These are phyloP conservation scores for Actinomucor elegans DNA, from an alignment of 371 early-diverging fungal species.

Conservation along the genomic window DNA sequence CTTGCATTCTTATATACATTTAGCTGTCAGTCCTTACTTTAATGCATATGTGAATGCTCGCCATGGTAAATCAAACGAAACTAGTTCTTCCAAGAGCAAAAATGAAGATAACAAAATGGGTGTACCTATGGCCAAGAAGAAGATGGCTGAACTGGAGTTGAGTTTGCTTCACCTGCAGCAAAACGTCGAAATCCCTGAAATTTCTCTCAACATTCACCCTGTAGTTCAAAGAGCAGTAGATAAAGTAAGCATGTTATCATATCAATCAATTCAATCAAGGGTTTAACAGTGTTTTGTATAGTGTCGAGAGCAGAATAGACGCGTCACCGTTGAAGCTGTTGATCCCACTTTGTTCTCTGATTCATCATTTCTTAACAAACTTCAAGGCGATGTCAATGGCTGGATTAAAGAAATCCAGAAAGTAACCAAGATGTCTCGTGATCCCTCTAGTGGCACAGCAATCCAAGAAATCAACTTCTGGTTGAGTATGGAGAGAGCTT, in stretches of 20 bases:
- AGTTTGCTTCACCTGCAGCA: constrained; percentile 94
- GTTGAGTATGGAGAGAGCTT: constrained; percentile 93
- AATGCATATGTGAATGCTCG: constrained; percentile 88
- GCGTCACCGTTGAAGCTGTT: constrained; percentile 75
- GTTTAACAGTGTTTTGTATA: constrained; percentile 11
- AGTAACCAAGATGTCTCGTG: constrained; percentile 93
- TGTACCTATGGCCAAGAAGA: constrained; percentile 95
- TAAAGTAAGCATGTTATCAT: constrained; percentile 41
- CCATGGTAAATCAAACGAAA: constrained; percentile 43
- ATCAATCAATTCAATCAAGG: not conserved
- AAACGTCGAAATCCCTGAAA: constrained; percentile 97
- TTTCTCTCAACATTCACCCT: constrained; percentile 84
- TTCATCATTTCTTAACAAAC: constrained; percentile 86
- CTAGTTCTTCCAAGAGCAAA: constrained; percentile 31
- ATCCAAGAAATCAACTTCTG: constrained; percentile 99
- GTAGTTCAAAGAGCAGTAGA: constrained; percentile 80
- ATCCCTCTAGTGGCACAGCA: constrained; percentile 91
- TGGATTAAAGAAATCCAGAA: constrained; percentile 99
- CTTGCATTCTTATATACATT: constrained; percentile 88
- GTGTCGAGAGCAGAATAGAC: constrained; percentile 64
- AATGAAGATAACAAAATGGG: constrained; percentile 89
- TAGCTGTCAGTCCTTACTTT: constrained; percentile 96
- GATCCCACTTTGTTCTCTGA: constrained; percentile 71
- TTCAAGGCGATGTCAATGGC: constrained; percentile 94
- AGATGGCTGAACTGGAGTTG: constrained; percentile 96